Percentiles rank a stretch among this genome's conserved stretches.
Evolutionary conservation across 495 filamentous ascomycete genomes (phyloP).

Genomic region (Hypoxylon subgilvum): DNA sequence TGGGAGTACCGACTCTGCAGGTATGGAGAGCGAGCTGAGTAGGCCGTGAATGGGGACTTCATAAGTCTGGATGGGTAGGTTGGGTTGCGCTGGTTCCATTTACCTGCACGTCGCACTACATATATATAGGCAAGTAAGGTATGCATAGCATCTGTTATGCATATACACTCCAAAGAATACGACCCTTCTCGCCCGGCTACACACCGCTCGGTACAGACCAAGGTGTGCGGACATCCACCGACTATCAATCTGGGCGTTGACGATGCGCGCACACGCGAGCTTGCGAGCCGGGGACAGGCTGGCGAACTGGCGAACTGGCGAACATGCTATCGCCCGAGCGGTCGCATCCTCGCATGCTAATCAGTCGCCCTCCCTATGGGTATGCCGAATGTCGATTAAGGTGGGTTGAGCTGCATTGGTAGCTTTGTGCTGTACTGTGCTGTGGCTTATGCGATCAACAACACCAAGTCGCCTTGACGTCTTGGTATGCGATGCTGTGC

Average conservation of each 20-base stretch:
- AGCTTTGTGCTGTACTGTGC: neutral
- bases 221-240: slow-evolving; percentile 3
- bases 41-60: neutral
- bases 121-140: too few relatives aligned
- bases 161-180: slow-evolving; percentile 18
- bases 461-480: slow-evolving; percentile 16
- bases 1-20: slow-evolving; percentile 23
- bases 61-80: neutral
- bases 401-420: neutral
- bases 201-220: slow-evolving; percentile 14
- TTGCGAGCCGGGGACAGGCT: slow-evolving; percentile 1
- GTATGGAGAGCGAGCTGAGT: neutral
- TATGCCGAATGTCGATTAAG: neutral
- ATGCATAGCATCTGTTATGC: slow-evolving; percentile 27
- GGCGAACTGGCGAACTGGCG: slow-evolving; percentile 7
- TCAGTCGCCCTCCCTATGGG: neutral
- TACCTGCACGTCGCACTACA: slow-evolving; percentile 22
- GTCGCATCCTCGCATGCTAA: neutral
- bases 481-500: slow-evolving; percentile 17
- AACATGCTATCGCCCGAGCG: slow-evolving; percentile 17
- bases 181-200: slow-evolving; percentile 31
- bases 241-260: slow-evolving; percentile 15
- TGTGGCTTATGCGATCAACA: slow-evolving; percentile 1
- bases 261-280: slow-evolving; percentile 7
- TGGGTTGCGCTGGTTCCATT: neutral